Base-by-base conservation (phyloP, 495 filamentous ascomycete genomes). In the Neurospora tetrasperma region DNA sequence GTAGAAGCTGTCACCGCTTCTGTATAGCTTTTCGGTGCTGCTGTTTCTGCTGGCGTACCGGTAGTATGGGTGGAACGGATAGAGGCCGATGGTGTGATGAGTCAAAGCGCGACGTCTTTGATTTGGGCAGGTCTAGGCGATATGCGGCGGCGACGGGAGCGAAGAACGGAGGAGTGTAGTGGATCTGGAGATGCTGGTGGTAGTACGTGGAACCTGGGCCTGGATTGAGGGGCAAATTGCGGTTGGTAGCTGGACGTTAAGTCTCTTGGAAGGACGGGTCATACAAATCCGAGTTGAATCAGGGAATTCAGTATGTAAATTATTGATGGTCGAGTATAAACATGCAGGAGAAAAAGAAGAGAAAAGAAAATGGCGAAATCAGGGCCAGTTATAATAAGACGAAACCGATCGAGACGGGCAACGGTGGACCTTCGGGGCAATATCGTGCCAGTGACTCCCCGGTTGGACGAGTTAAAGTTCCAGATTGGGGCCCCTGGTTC, bases 201-300 rank as follows among this genome's bases (percentile, higher is more conserved):
- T 18, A 27, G 14, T 66, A 66, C 27, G 54, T 35, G 54, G 54
- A 62, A 66, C 54, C 27, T 66, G 54, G 14, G 54, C 54, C 54
- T 66, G 54, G 54, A 31, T 18, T 27, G 48, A 35, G 54, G 54
- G 54, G 54, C 54, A 66, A 66, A 66, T 66, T 66, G 54, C 35
- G 27, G 54, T 66, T 66, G 54, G 54, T 35, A 66, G 54, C 27
- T 66, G 54, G 54, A 66, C 54, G 54, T 66, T 66, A 35, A 66
- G 54, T 66, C 54, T 66, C 31, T 16, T 35, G 54, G 54, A 31
- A 35, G 54, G 54, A 66, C 54, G 54, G 54, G 27, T 66, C 54
- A 66, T 66, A 66, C 54, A 66, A 66, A 35, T 66, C 54, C 54
- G 54, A 66, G 54, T 66, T 66, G 54, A 66, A 27, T 66, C 54